Evolutionary conservation across 768 basidiomycete genomes (phyloP), one percentile per base, ranked within the genome.

Genomic region (Ramaria sp.): DNA sequence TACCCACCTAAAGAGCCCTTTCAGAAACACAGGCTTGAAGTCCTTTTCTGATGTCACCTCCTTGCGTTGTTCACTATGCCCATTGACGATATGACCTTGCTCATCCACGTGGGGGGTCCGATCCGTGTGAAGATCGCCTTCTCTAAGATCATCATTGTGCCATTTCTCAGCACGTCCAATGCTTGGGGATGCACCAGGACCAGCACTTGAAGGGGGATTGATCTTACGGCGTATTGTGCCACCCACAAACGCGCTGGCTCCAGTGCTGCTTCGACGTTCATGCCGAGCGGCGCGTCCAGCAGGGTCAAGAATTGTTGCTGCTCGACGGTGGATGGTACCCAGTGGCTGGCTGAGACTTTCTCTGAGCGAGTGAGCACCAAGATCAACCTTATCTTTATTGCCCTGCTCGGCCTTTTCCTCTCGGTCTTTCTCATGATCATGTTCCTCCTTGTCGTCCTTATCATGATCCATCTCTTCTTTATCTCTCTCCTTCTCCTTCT

Each of bases 11-110:
- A 99, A 97, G 48, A 99, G 65, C 5, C 96, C 96, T 70, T 98
- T 99, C 63, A 98, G 70, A 70, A 90, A 95, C 44, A 97, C 82
- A 1, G 96, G 90, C 71, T 97, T 98, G 63, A 90, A 85, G 55
- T 89, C 86, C 68, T 82, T 83, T 60, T 76, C 70, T n/a, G 73
- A 65, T 56, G 78, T 77, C 50, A 73, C 70, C 58, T 76, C 75
- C 43, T 71, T 70, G 48, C 70, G 68, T 52, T 71, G 74, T 36
- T 71, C 72, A 50, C 66, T 66, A 25, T 65, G 65, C 20, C 61
- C 63, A 34, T 64, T 64, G 6, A 58, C 61, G n/a, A 61, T 62
- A 47, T 45, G 20, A 22, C 64, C 63, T 57, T 69, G 72, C 57
- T 77, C 79, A 13, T 70, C 72, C 61, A 72, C 66, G 36, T 73